These are phyloP conservation scores for Cordyceps cicadae DNA, from an alignment of 2,329 filamentous ascomycete species.

Conservation along the genomic window DNA sequence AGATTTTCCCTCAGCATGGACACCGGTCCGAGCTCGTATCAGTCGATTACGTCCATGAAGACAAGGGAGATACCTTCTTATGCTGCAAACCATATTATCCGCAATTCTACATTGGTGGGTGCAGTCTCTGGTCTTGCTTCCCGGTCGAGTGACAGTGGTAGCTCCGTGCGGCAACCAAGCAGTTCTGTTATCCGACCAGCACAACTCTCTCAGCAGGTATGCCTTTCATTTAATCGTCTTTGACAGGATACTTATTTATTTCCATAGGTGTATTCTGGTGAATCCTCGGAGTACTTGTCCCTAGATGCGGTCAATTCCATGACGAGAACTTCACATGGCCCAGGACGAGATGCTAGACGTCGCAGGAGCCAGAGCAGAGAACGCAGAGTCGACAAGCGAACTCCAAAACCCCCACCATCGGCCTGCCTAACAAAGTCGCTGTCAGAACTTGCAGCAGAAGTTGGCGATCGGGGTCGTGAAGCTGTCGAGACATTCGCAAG, in stretches of 20 bases:
- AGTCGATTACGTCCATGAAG: background rate
- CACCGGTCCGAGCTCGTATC: background rate
- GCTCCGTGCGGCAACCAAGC: background rate
- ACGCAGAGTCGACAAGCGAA: background rate
- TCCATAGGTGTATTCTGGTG: background rate
- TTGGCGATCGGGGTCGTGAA: constrained; percentile 53
- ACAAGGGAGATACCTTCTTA: constrained; percentile 9
- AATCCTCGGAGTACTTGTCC: background rate
- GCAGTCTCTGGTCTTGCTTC: background rate
- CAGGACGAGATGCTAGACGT: background rate
- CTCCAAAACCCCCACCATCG: background rate
- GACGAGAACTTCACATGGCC: background rate
- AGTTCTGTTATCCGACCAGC: background rate
- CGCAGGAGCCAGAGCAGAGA: background rate
- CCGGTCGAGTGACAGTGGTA: background rate
- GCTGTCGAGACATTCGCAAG: constrained; percentile 78
- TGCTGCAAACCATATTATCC: background rate
- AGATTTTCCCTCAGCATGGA: background rate
- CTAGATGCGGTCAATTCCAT: background rate
- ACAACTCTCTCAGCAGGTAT: background rate
- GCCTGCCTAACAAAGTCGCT: constrained; percentile 43
- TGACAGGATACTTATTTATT: background rate
- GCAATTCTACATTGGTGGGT: background rate
- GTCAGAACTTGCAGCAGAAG: constrained; percentile 59
- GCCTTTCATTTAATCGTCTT: background rate